These are phyloP conservation scores for Penicillium lividum DNA, from an alignment of 495 filamentous ascomycete species.

Conservation along the genomic window DNA sequence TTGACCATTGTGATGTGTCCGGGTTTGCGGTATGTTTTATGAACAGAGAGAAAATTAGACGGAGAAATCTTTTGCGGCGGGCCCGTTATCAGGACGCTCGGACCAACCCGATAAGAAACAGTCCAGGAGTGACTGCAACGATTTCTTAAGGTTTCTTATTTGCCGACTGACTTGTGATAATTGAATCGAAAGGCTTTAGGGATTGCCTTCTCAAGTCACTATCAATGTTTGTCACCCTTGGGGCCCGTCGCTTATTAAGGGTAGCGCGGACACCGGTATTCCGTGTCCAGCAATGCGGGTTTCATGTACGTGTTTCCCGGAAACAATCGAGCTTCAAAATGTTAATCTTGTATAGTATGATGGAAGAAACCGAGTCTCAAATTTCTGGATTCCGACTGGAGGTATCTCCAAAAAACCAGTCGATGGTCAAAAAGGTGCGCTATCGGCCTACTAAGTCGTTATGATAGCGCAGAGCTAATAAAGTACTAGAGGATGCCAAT, in stretches of 20 bases:
- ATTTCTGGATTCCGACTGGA: conserved; percentile 75
- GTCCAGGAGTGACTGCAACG: conserved; percentile 17
- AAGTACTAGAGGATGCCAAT: conserved; percentile 61
- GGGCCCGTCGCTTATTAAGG: conserved; percentile 10
- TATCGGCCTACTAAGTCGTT: background rate
- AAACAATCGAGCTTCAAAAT: conserved; percentile 10
- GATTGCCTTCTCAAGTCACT: background rate
- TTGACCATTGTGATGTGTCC: conserved; percentile 35
- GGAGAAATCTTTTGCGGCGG: conserved; percentile 39
- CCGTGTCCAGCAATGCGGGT: conserved; percentile 23
- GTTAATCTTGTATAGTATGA: conserved; percentile 44
- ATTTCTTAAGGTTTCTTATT: conserved; percentile 15
- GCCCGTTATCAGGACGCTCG: conserved; percentile 32
- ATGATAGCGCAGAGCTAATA: conserved; percentile 19
- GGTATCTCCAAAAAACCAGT: conserved; percentile 61
- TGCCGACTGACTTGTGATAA: conserved; percentile 5
- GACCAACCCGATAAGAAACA: conserved; percentile 34
- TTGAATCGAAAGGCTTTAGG: background rate
- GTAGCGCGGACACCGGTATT: conserved; percentile 13
- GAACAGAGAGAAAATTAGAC: conserved; percentile 27
- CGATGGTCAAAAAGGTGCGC: conserved; percentile 45
- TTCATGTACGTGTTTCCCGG: conserved; percentile 26
- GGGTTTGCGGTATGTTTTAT: conserved; percentile 20
- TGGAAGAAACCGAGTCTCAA: conserved; percentile 64
- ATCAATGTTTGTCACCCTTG: background rate